phyloP scores from a whole-genome alignment of 2,329 filamentous ascomycete species.

The Hypoxylon sp. region DNA sequence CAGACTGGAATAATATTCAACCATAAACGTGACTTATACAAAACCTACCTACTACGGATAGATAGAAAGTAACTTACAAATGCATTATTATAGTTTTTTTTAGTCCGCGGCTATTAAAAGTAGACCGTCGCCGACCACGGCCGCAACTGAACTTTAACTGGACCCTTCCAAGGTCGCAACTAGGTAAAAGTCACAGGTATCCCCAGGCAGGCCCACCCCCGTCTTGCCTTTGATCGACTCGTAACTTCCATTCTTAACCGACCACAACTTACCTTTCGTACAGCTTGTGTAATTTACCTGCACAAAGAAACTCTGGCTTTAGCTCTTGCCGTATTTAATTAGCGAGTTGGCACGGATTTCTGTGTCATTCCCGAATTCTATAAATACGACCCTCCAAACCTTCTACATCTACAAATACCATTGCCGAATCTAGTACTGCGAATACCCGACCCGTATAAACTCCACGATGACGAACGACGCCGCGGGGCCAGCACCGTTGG shows the following conservation, averaged over 20 bases:
- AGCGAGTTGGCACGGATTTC: not conserved
- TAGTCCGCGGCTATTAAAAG: constrained; percentile 24
- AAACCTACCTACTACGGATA: no score
- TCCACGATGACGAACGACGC: constrained; percentile 38
- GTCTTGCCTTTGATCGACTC: constrained; percentile 33
- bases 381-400: not conserved
- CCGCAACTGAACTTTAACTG: constrained; percentile 32
- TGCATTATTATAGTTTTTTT: constrained; percentile 2
- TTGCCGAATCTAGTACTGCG: constrained; percentile 9
- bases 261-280: constrained; percentile 18
- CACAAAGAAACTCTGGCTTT: constrained; percentile 20
- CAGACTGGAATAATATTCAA: constrained; percentile 10
- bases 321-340: constrained; percentile 7
- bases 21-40: constrained; percentile 11
- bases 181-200: constrained; percentile 26
- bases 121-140: constrained; percentile 37
- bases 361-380: not conserved
- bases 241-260: constrained; percentile 23
- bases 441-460: constrained; percentile 12
- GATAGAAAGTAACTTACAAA: constrained; percentile 24
- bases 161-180: constrained; percentile 33
- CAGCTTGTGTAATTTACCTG: not conserved
- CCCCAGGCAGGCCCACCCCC: constrained; percentile 31
- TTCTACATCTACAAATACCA: not conserved
- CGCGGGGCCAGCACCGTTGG: constrained; percentile 36